phyloP scores from a whole-genome alignment of 345 rosid species.

The Fremontodendron californicum region DNA sequence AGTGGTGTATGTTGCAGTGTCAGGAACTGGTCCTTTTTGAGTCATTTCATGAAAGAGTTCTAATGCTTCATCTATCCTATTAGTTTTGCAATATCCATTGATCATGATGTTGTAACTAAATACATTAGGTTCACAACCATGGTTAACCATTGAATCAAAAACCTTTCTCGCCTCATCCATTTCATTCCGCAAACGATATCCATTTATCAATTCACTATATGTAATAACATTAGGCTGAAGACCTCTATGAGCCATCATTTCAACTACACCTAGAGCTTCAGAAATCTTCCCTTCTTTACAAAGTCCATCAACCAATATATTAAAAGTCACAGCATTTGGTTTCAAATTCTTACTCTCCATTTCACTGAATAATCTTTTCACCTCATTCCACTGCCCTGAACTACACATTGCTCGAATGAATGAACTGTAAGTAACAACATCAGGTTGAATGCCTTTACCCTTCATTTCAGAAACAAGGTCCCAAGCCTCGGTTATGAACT shows the following conservation, averaged over 20 bases:
- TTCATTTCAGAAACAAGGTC: constrained; percentile 10
- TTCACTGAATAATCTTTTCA: background rate
- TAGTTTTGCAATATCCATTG: constrained; percentile 11
- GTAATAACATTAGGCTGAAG: constrained; percentile 7
- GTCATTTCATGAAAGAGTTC: constrained; percentile 16
- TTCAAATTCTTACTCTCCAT: constrained; percentile 6
- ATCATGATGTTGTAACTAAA: constrained; percentile 2
- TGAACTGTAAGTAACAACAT: constrained; percentile 2
- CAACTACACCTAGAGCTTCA: constrained; percentile 5
- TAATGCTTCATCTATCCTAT: constrained; percentile 9
- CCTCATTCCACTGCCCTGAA: constrained; percentile 1
- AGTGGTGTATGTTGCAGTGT: constrained; percentile 8
- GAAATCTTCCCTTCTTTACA: constrained; percentile 8
- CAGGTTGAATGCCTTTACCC: constrained; percentile 1
- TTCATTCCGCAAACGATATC: constrained; percentile 5
- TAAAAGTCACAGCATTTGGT: constrained; percentile 14
- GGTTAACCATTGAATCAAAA: constrained; percentile 4
- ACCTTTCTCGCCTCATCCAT: constrained; percentile 10
- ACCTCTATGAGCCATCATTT: background rate
- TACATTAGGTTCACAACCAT: background rate
- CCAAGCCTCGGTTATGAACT: background rate
- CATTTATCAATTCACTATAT: constrained; percentile 6
- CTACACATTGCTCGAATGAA: background rate
- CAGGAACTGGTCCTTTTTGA: background rate
- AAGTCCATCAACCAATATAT: constrained; percentile 12